Percentiles rank a stretch among this genome's conserved stretches.
Conservation (phyloP, 2,329 filamentous ascomycete genomes). For the Penicillium decumbens region DNA sequence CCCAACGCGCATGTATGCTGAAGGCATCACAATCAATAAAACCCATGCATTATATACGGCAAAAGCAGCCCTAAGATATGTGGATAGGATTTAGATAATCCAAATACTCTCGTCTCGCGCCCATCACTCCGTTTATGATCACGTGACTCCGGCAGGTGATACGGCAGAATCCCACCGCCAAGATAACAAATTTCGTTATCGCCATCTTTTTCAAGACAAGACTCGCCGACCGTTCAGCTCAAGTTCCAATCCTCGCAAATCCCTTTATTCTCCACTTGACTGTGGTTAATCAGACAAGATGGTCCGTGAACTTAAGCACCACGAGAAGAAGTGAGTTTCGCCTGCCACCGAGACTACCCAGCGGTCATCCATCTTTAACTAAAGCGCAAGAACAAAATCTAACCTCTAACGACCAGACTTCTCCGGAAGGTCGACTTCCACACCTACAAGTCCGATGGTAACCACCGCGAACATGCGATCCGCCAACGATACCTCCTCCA, state of each 20-base stretch:
- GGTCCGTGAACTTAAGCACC: conserved; percentile 94
- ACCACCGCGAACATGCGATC: conserved; percentile 76
- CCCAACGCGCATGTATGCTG: no score
- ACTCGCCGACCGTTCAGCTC: not conserved
- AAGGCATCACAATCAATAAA: no score
- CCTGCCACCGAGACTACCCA: not conserved
- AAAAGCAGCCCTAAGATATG: no score
- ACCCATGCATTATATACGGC: no score
- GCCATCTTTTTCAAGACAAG: conserved; percentile 8
- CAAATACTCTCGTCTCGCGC: not conserved
- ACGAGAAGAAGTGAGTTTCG: conserved; percentile 70
- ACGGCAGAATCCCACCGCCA: conserved; percentile 21
- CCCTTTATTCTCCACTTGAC: not conserved
- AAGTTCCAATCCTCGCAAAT: not conserved
- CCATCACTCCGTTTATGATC: not conserved
- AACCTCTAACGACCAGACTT: conserved; percentile 49
- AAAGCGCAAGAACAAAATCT: not conserved
- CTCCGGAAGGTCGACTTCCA: conserved; percentile 89
- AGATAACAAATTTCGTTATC: conserved; percentile 27
- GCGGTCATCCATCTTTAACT: not conserved
- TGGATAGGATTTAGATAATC: not conserved
- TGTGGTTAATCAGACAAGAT: conserved; percentile 49
- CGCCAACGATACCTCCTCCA: conserved; percentile 86
- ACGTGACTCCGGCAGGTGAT: not conserved
- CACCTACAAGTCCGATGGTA: conserved; percentile 82